Evolutionary conservation across 345 rosid genomes (phyloP).

Genomic region (Schrenkiella parvula): DNA sequence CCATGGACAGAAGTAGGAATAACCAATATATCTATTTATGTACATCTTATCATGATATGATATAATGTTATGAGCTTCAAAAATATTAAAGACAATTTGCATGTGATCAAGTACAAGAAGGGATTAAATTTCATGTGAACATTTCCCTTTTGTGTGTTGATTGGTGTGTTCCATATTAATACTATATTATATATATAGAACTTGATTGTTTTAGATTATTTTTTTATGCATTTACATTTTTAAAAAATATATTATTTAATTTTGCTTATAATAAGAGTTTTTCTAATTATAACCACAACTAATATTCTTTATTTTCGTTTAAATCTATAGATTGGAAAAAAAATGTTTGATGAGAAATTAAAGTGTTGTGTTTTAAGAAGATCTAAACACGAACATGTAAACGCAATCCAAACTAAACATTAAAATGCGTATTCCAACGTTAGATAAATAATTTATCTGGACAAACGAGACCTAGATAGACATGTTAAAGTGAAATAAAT

Average conservation of each 20-base stretch:
- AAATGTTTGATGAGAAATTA: not conserved
- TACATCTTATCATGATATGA: slow-evolving; percentile 20
- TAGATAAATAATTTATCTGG: not conserved
- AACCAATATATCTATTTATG: slow-evolving; percentile 14
- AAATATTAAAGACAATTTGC: slow-evolving; percentile 40
- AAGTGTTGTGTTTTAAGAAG: not conserved
- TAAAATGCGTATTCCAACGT: not conserved
- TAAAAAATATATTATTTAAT: not conserved
- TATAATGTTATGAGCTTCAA: slow-evolving; percentile 11
- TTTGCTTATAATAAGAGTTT: not conserved
- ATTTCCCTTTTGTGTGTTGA: slow-evolving; percentile 23
- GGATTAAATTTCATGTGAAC: slow-evolving; percentile 69
- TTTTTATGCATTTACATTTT: not conserved
- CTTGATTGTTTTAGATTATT: not conserved
- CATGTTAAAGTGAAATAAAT: not conserved
- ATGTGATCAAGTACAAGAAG: slow-evolving; percentile 40
- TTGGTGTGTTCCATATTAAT: not conserved
- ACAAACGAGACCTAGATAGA: not conserved
- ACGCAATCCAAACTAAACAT: not conserved
- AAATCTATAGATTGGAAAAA: not conserved
- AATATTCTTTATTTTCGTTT: not conserved
- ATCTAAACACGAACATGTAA: not conserved
- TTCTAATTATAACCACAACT: not conserved
- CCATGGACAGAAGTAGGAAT: slow-evolving; percentile 22
- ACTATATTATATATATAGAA: not conserved